Evolutionary conservation across 1,139 yeast species (phyloP), one percentile per base, ranked within the genome.

Genomic region (Insectozyma bohioensis): DNA sequence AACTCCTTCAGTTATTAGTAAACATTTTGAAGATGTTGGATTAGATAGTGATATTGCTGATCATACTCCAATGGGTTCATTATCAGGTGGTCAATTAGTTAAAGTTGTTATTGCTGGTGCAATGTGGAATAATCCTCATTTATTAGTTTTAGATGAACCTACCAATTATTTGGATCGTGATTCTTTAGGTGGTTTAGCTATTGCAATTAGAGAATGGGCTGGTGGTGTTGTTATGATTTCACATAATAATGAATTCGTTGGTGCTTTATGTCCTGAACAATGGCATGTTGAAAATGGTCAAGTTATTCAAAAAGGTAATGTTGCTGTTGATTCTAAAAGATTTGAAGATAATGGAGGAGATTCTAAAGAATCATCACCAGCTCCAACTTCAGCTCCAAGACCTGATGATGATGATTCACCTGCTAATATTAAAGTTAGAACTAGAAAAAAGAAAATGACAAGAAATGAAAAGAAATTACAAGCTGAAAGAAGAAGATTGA

Each of bases 41-140:
- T 73, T 92, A 46, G 98, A 92, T 55, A 95, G 97, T 49, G 98
- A 92, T 54, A 90, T 92, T 65, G 97, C 97, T 24, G 96, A 92
- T 60, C 97, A 92, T 61, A 92, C 97, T 14, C 96, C 96, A 33
- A 72, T 92, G 77, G 97, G 97, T 13, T 87, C 96, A 8, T 72
- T 92, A 43, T 88, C 97, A 25, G 98, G 98, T 56, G 98, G 98
- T 49, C 98, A 92, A 70, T 75, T 90, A 57, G 98, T 92, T 43
- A 92, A 92, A 67, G 97, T 92, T 43, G 98, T 92, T 42, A 90
- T 92, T 70, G 98, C 98, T 12, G 97, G 97, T 63, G 97, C 97
- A 46, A 92, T 92, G 95, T 92, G 98, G 98, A 90, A 92, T 66
- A 92, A 92, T 58, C 98, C 98, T n/a, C 98, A 92, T 64, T 76